Base-by-base conservation (phyloP, 2,329 filamentous ascomycete species). In the Rhexocercosporidium sp. region DNA sequence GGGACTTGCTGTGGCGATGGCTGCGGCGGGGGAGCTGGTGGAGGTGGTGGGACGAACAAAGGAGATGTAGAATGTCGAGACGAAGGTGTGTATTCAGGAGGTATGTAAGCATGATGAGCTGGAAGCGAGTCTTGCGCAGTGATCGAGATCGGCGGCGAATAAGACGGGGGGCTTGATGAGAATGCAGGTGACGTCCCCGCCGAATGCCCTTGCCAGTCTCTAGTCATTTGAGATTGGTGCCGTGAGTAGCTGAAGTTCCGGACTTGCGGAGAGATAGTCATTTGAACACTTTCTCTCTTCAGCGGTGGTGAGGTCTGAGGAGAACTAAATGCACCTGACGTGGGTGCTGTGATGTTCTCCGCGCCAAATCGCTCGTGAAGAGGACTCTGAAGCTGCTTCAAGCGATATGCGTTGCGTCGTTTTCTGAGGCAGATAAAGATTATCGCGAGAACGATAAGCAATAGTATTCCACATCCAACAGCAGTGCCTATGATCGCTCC, bases 281-380 rank as follows among this genome's bases (percentile, higher is more conserved):
- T 62, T 9, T 61, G 56, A 1, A 65, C 51, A 12, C 34, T 56
- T 25, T 67, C 62, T 27, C 47, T n/a, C 44, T 67, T 41, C 3
- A 61, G 9, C 8, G 56, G 62, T 1, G 66, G 62, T 22, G 67
- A 68, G 49, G 27, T 64, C 39, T 67, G 56, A 7, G 65, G 65
- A 3, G 60, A 67, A 12, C 46, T 64, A 37, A n/a, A 67, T 6
- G 66, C 66, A 18, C 66, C 62, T 44, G 44, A 16, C 20, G 63
- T 70, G 22, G 74, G 74, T 11, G 72, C 66, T 3, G 74, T 71
- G 18, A 75, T 77, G 20, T 73, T 72, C 18, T 47, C 39, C 20
- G 74, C 70, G 7, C 75, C 75, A 53, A 71, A 75, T n/a, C 74
- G 70, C n/a, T 66, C 25, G 62, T 77, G 68, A 20, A 75, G 67